Evolutionary conservation across 1,139 yeast genomes (phyloP), one percentile per base, ranked within the genome.

Genomic region (Geotrichum restrictum): DNA sequence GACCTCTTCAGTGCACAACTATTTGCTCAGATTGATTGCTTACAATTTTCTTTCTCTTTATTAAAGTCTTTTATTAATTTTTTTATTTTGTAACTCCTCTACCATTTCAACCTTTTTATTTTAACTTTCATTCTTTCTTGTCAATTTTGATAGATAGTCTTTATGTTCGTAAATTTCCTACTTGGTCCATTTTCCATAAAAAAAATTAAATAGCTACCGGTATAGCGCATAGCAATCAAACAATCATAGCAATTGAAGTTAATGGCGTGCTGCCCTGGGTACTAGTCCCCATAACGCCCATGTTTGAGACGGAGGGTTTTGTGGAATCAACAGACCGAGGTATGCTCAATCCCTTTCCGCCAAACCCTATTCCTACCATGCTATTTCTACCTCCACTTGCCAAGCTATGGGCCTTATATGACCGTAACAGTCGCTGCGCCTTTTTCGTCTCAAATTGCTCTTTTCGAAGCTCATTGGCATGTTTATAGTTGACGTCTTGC

Each of bases 401-500:
- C 19, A 34, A n/a, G n/a, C 37, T 34, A n/a, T 16, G 14, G 18
- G 19, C 37, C 21, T 29, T 27, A 18, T 48, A 48, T 10, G 62
- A 44, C 27, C 64, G 38, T 21, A 76, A 59, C 60, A 73, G 63
- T 49, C 69, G 76, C 65, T 68, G 78, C 62, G 82, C 68, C 61
- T 80, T 75, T 55, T 75, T 72, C 58, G 82, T 72, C 57, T 77
- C 81, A n/a, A 73, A 64, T 49, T 81, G 75, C 64, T 83, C 88
- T 62, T 76, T 78, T 43, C 75, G 74, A 55, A 85, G 65, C 60
- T 83, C 85, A 22, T 72, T 66, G 58, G 80, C 83, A 61, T 83
- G 83, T 56, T 78, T 80, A 42, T 75, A 78, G 57, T 82, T 85
- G 57, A 86, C 75, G 45, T 81, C 85, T 51, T 74, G 72, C 1